A percentile compares a stretch with the other conserved stretches of the same genome.
phyloP scores from a whole-genome alignment of 495 filamentous ascomycete species.

The Penicillium lagena region DNA sequence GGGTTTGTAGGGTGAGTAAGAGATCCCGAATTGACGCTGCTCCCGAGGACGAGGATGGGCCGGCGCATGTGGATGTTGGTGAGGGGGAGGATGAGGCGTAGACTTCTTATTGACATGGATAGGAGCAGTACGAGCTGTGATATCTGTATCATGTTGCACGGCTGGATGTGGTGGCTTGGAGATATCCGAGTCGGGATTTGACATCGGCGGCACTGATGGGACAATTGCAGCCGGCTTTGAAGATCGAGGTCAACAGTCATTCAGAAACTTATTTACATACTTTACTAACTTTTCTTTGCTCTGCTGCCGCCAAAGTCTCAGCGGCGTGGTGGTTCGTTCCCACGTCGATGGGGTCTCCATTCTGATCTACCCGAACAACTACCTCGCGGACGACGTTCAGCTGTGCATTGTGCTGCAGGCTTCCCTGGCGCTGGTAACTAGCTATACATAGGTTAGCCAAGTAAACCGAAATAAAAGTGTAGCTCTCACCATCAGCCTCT shows the following conservation, averaged over 20 bases:
- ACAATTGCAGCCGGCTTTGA: background rate
- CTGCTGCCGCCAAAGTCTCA: background rate
- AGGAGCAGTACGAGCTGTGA: background rate
- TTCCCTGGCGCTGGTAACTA: too few species aligned
- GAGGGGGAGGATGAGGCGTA: background rate
- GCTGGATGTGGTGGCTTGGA: background rate
- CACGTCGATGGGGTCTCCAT: conserved; percentile 44
- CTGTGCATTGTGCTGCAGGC: too few species aligned
- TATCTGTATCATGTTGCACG: background rate
- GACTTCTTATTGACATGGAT: too few species aligned
- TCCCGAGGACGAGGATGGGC: background rate
- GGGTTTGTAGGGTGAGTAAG: conserved; percentile 69
- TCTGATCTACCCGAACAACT: conserved; percentile 58
- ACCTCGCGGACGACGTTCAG: conserved; percentile 36
- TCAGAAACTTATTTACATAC: background rate
- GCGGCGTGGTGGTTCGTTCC: conserved; percentile 9
- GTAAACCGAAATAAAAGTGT: too few species aligned
- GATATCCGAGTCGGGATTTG: background rate
- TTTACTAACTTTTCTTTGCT: conserved; percentile 12
- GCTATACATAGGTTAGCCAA: too few species aligned
- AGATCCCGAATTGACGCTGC: conserved; percentile 45
- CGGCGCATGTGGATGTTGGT: too few species aligned
- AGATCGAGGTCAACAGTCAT: conserved; percentile 1
- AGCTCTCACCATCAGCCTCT: conserved; percentile 9
- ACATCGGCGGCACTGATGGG: background rate